These are phyloP conservation scores for Aspergillus bertholletiae DNA, from an alignment of 495 filamentous ascomycete species.

Conservation along the genomic window DNA sequence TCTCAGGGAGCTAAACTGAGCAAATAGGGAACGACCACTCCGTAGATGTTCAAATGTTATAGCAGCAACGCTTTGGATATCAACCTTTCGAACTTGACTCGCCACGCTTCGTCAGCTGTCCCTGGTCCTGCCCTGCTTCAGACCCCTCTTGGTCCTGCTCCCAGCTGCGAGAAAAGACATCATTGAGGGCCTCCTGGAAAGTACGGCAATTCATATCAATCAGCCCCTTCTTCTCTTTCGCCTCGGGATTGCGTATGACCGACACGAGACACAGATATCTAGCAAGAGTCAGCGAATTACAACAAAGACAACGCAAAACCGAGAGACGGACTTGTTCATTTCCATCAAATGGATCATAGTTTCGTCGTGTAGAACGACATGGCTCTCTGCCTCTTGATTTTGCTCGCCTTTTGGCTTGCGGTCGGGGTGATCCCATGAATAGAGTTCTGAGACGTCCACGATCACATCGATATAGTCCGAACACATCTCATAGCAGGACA, in stretches of 20 bases:
- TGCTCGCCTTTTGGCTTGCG: conserved; percentile 58
- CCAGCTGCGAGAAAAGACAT: conserved; percentile 53
- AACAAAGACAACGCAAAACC: background rate
- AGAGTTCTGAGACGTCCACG: conserved; percentile 92
- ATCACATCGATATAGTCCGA: conserved; percentile 97
- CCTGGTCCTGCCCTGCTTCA: conserved; percentile 2
- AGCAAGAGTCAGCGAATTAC: conserved; percentile 7
- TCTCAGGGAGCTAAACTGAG: background rate
- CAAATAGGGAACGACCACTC: background rate
- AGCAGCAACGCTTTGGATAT: background rate
- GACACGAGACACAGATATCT: conserved; percentile 69
- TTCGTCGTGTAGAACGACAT: conserved; percentile 74
- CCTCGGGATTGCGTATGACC: conserved; percentile 63
- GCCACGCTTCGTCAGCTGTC: background rate
- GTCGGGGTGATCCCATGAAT: conserved; percentile 67
- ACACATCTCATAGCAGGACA: conserved; percentile 94
- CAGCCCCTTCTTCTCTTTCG: conserved; percentile 53
- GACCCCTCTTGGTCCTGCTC: conserved; percentile 28
- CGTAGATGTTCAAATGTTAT: background rate
- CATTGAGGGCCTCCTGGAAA: conserved; percentile 55
- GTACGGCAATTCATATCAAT: conserved; percentile 61
- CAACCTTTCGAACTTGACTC: background rate
- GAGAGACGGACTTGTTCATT: conserved; percentile 71
- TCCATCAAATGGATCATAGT: conserved; percentile 83
- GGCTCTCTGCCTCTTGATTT: conserved; percentile 74